Evolutionary conservation across 2,329 filamentous ascomycete species (phyloP).

Genomic region (Colletotrichum lindemuthianum): DNA sequence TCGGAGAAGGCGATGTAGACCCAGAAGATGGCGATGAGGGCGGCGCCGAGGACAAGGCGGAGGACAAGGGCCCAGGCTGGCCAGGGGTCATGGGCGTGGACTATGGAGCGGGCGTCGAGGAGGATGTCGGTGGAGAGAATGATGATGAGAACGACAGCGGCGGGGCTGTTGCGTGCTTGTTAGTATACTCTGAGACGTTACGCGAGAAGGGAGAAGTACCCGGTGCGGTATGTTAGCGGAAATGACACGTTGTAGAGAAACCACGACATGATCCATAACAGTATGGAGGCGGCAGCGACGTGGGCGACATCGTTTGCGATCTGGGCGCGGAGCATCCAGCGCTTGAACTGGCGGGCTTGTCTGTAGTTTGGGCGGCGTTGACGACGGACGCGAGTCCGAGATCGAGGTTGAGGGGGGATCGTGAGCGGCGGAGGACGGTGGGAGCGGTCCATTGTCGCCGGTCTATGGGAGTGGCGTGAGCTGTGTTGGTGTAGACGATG

Average conservation of each 20-base stretch:
- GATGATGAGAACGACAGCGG: conserved; percentile 44
- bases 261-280: conserved; percentile 45
- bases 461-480: background rate
- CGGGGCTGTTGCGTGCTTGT: conserved; percentile 38
- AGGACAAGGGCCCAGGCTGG: conserved; percentile 45
- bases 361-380: conserved; percentile 14
- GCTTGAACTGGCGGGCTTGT: conserved; percentile 28
- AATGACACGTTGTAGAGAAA: conserved; percentile 43
- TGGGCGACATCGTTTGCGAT: conserved; percentile 45
- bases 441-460: conserved; percentile 42
- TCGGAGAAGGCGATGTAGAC: conserved; percentile 47
- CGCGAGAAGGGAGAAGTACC: conserved; percentile 17
- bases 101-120: conserved; percentile 49
- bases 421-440: conserved; percentile 46
- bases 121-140: conserved; percentile 47
- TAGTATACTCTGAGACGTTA: background rate
- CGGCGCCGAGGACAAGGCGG: conserved; percentile 44
- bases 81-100: conserved; percentile 44
- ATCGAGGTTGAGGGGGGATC: conserved; percentile 41
- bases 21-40: conserved; percentile 49
- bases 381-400: conserved; percentile 26
- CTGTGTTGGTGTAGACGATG: background rate
- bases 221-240: conserved; percentile 33
- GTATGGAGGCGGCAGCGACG: conserved; percentile 44
- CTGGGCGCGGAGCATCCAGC: conserved; percentile 37